Base-by-base conservation (phyloP, 2,329 filamentous ascomycete species). In the Botrytis hyacinthi region DNA sequence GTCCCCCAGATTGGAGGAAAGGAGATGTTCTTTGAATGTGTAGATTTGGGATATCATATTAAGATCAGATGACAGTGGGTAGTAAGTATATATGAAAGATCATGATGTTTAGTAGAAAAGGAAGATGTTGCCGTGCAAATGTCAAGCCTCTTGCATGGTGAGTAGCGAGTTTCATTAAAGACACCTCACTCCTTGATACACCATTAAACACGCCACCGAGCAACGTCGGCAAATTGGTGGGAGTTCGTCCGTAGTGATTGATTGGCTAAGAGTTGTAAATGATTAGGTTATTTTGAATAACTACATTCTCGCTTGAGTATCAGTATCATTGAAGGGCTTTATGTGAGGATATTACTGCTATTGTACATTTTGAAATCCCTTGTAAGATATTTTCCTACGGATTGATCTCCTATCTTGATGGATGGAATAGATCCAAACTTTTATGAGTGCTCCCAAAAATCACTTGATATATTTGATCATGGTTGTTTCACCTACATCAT, bases 401-500 rank as follows among this genome's bases (percentile, higher is more conserved):
- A 57, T 44, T 48, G 60, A 61, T 29, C 70, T 48, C n/a, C 14
- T 68, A 54, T 60, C n/a, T 72, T 46, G 29, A n/a, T 26, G 68
- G 51, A 72, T 72, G 61, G 22, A 37, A 35, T 46, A 48, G 70
- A 72, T 72, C 62, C 51, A 72, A 72, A n/a, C 37, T 60, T 72
- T 40, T 29, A 42, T 12, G 26, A 68, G 59, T 35, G 40, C 48
- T 72, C 32, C 59, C 35, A 60, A 72, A 32, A 40, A 57, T 60
- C 20, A 20, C 26, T 40, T 57, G 67, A 29, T 60, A 48, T 68
- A 29, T 16, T 26, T 32, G 32, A 60, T 67, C 18, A 51, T 54
- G 46, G 4, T 22, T 44, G 9, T 42, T 44, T 44, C 35, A 20
- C 54, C 74, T 76, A 79, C 48, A 76, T 79, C 78, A 79, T 78